phyloP scores from a whole-genome alignment of 2,329 filamentous ascomycete genomes.

The Pochonia chlamydosporia region DNA sequence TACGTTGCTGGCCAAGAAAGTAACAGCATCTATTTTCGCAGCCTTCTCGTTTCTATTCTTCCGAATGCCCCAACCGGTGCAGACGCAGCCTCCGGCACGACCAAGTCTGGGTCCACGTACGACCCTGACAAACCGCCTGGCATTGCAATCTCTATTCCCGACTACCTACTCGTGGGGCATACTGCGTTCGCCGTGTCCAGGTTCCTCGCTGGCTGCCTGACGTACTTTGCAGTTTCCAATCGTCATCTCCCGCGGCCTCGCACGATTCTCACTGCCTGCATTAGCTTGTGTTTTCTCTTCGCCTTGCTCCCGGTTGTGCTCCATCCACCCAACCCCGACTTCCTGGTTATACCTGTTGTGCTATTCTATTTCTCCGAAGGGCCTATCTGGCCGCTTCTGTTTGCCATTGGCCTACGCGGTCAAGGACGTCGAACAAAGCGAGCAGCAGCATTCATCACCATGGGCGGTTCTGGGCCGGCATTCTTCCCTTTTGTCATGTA shows the following conservation, averaged over 20 bases:
- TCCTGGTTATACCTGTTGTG: slow-evolving; percentile 55
- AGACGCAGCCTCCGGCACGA: slow-evolving; percentile 16
- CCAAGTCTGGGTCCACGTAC: slow-evolving; percentile 18
- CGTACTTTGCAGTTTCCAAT: slow-evolving; percentile 47
- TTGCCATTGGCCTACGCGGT: slow-evolving; percentile 72
- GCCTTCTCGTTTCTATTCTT: slow-evolving; percentile 39
- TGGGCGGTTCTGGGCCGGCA: slow-evolving; percentile 66
- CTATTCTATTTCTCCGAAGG: slow-evolving; percentile 77
- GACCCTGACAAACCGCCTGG: slow-evolving; percentile 31
- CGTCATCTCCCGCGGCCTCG: slow-evolving; percentile 56
- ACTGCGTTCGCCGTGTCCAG: slow-evolving; percentile 68
- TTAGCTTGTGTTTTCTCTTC: slow-evolving; percentile 54
- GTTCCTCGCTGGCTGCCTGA: slow-evolving; percentile 60
- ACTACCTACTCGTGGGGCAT: slow-evolving; percentile 68
- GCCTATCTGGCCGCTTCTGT: slow-evolving; percentile 77
- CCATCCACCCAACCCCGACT: slow-evolving; percentile 37
- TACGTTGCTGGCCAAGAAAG: slow-evolving; percentile 72
- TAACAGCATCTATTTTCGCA: slow-evolving; percentile 54
- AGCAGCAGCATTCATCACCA: slow-evolving; percentile 71
- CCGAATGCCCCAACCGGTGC: slow-evolving; percentile 20
- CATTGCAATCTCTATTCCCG: slow-evolving; percentile 49
- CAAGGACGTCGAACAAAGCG: slow-evolving; percentile 76
- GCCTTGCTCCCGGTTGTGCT: slow-evolving; percentile 43
- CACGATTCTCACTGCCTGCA: slow-evolving; percentile 61
- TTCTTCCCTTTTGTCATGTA: slow-evolving; percentile 72